Conservation (phyloP, 441 rosid genomes). For the Capsella rubella region DNA sequence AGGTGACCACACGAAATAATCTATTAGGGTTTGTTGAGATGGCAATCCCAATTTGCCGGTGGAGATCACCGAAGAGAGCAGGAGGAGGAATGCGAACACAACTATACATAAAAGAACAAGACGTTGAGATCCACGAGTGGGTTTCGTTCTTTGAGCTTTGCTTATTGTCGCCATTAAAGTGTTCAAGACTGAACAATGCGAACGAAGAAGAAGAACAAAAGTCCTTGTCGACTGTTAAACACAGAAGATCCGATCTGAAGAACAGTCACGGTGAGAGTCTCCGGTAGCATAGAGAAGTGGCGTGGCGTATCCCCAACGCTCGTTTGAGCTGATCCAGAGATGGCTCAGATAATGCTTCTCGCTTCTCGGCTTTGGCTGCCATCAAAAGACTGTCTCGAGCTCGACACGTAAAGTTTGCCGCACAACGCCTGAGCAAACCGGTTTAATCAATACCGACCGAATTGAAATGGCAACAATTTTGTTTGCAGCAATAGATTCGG, state of each 20-base stretch:
- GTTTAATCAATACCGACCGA: constrained; percentile 22
- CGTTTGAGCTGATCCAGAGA: constrained; percentile 23
- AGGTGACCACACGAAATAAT: constrained; percentile 43
- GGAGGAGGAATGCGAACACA: constrained; percentile 54
- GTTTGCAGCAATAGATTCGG: neutral
- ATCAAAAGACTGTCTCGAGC: constrained; percentile 17
- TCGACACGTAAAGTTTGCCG: constrained; percentile 37
- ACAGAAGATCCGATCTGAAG: constrained; percentile 27
- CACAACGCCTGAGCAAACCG: constrained; percentile 38
- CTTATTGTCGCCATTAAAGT: constrained; percentile 65
- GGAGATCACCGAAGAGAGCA: constrained; percentile 58
- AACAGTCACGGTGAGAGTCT: constrained; percentile 6
- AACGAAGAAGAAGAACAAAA: constrained; percentile 13
- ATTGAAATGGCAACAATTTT: neutral
- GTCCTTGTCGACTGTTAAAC: constrained; percentile 5
- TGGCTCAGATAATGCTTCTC: constrained; percentile 23
- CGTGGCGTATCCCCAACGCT: neutral
- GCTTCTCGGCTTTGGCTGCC: constrained; percentile 24
- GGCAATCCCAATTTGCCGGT: constrained; percentile 58
- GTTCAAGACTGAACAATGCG: constrained; percentile 15
- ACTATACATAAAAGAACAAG: constrained; percentile 50
- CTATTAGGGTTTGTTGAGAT: constrained; percentile 45
- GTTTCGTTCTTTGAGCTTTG: constrained; percentile 56
- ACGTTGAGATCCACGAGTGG: constrained; percentile 53
- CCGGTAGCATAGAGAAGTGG: constrained; percentile 20